Percentiles rank a stretch among this genome's conserved stretches.
These are phyloP conservation scores for Fusarium mundagurra DNA, from an alignment of 2,329 filamentous ascomycete genomes.

Conservation along the genomic window DNA sequence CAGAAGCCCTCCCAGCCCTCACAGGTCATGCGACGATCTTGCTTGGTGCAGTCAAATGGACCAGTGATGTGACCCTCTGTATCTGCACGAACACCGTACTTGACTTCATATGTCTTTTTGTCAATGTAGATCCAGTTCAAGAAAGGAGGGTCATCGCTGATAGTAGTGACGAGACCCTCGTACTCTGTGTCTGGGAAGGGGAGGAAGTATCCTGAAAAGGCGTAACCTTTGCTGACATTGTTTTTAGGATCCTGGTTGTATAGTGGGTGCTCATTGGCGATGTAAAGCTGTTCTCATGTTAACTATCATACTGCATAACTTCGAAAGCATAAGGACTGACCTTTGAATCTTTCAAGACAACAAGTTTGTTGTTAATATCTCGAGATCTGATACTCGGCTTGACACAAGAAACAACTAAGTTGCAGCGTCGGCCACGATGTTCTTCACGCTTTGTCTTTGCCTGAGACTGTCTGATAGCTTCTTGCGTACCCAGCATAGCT, in stretches of 20 bases:
- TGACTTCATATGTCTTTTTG: conserved; percentile 56
- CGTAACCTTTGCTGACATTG: conserved; percentile 62
- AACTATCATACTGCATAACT: background rate
- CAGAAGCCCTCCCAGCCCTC: conserved; percentile 61
- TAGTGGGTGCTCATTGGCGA: conserved; percentile 41
- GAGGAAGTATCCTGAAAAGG: conserved; percentile 66
- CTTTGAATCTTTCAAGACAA: conserved; percentile 57
- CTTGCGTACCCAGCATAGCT: conserved; percentile 57
- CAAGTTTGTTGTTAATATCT: conserved; percentile 55
- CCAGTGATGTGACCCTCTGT: conserved; percentile 57
- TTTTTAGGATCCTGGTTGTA: conserved; percentile 41
- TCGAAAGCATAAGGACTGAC: conserved; percentile 31
- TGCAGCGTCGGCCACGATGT: conserved; percentile 59
- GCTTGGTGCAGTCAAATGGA: conserved; percentile 62
- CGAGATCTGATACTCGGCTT: conserved; percentile 57
- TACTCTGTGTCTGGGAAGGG: conserved; percentile 64
- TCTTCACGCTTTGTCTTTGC: conserved; percentile 57
- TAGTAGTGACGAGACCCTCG: conserved; percentile 59
- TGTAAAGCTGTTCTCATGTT: conserved; percentile 40
- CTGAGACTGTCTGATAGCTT: conserved; percentile 59
- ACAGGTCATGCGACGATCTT: conserved; percentile 61
- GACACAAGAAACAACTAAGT: conserved; percentile 57
- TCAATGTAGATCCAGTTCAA: conserved; percentile 63
- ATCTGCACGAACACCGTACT: conserved; percentile 55
- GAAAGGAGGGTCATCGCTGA: conserved; percentile 59